These are phyloP conservation scores for Sporothrix inflata DNA, from an alignment of 2,329 filamentous ascomycete species.

Conservation along the genomic window DNA sequence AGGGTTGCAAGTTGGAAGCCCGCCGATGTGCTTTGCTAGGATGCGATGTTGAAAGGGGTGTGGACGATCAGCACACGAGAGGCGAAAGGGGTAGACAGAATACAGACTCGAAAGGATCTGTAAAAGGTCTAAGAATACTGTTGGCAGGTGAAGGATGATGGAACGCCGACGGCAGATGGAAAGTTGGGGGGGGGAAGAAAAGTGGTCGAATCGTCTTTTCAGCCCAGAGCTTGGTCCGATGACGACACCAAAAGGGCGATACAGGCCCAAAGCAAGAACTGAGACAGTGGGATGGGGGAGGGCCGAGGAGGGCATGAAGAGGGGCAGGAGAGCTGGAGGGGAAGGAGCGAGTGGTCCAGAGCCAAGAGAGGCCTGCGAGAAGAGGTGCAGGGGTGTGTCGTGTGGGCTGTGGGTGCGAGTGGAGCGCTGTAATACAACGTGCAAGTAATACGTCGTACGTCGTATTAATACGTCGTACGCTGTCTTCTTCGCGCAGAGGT, in stretches of 20 bases:
- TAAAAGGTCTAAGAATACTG: background rate
- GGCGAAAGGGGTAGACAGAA: background rate
- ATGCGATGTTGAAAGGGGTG: background rate
- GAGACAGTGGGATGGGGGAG: slow-evolving; percentile 5
- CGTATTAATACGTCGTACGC: too few relatives aligned
- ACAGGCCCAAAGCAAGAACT: slow-evolving; percentile 19
- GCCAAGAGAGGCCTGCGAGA: background rate
- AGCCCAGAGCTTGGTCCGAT: slow-evolving; percentile 22
- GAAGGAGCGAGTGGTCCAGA: background rate
- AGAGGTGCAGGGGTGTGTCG: slow-evolving; percentile 16
- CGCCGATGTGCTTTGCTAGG: background rate
- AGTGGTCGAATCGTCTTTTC: background rate
- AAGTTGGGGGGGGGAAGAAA: background rate
- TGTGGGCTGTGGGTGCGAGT: background rate
- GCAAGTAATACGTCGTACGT: too few relatives aligned
- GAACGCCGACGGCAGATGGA: too few relatives aligned
- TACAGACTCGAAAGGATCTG: background rate
- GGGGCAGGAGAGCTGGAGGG: background rate
- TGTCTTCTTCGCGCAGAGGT: background rate
- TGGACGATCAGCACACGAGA: slow-evolving; percentile 2
- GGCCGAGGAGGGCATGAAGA: background rate
- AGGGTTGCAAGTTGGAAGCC: background rate
- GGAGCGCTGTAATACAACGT: background rate
- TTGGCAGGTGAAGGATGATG: background rate
- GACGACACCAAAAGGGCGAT: slow-evolving; percentile 26